Evolutionary conservation across 306 rosid genomes (phyloP).

Genomic region (Dryas octopetala): DNA sequence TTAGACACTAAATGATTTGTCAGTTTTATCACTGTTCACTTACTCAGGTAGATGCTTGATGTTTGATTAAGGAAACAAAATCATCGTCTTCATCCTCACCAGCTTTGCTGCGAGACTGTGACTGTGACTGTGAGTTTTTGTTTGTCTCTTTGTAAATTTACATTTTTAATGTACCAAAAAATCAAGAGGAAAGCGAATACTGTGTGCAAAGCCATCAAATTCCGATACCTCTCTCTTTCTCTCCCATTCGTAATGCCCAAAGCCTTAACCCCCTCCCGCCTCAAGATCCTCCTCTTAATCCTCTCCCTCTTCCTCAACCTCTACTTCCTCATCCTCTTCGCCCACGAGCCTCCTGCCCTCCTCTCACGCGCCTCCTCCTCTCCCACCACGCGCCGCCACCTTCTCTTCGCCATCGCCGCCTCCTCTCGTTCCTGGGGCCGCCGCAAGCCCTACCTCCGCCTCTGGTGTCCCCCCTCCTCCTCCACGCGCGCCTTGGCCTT

Average conservation of each 20-base stretch:
- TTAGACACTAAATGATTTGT: too few relatives aligned
- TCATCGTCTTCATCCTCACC: not conserved
- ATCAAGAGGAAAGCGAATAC: not conserved
- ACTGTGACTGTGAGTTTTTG: not conserved
- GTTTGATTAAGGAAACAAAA: too few relatives aligned
- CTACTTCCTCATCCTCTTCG: constrained; percentile 30
- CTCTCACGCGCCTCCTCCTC: not conserved
- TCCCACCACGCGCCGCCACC: constrained; percentile 64
- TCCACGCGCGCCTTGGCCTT: constrained; percentile 66
- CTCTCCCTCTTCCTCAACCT: constrained; percentile 50
- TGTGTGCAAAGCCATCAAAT: not conserved
- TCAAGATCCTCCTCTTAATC: constrained; percentile 43
- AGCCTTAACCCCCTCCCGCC: constrained; percentile 21
- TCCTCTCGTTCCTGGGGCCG: constrained; percentile 62
- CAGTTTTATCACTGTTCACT: too few relatives aligned
- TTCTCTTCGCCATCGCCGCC: constrained; percentile 72
- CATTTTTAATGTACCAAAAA: not conserved
- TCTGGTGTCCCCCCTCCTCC: constrained; percentile 54
- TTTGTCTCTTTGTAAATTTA: not conserved
- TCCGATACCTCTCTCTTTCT: constrained; percentile 16
- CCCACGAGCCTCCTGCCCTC: constrained; percentile 17
- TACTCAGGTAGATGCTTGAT: too few relatives aligned
- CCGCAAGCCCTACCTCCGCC: constrained; percentile 55
- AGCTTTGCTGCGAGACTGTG: too few relatives aligned
- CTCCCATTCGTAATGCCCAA: constrained; percentile 17